Conservation (phyloP, 1,139 yeast genomes). For the Candida glucosophila region DNA sequence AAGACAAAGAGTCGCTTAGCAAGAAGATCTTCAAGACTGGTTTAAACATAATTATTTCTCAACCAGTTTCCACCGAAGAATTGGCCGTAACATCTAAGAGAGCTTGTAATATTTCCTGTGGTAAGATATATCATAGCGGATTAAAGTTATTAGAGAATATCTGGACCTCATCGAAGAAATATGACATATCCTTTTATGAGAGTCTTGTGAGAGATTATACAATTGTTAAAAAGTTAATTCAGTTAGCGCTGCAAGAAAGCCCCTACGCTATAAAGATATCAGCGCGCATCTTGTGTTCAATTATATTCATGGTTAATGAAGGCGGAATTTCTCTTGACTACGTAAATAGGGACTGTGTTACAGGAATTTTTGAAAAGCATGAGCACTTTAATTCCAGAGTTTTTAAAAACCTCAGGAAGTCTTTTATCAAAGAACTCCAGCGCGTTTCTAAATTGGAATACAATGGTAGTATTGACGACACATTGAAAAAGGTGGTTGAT, state of each 20-base stretch:
- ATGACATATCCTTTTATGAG: too few relatives aligned
- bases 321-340: constrained; percentile 50
- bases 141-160: too few relatives aligned
- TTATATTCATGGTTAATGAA: constrained; percentile 53
- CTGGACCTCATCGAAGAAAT: too few relatives aligned
- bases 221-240: constrained; percentile 59
- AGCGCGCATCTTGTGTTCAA: constrained; percentile 63
- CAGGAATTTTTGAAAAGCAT: constrained; percentile 60
- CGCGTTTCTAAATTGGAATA: constrained; percentile 47
- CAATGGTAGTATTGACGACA: constrained; percentile 57
- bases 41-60: too few relatives aligned
- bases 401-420: constrained; percentile 42
- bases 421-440: constrained; percentile 45
- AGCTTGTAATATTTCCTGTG: too few relatives aligned
- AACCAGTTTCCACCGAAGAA: too few relatives aligned
- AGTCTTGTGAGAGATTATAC: too few relatives aligned
- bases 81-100: too few relatives aligned
- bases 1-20: too few relatives aligned
- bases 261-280: constrained; percentile 56
- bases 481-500: constrained; percentile 45
- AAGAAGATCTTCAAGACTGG: too few relatives aligned
- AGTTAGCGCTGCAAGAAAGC: constrained; percentile 64
- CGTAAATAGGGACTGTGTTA: constrained; percentile 54
- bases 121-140: too few relatives aligned
- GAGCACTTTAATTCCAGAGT: constrained; percentile 52